Evolutionary conservation across 2,329 filamentous ascomycete species (phyloP).

Genomic region (Trichoderma sp.): DNA sequence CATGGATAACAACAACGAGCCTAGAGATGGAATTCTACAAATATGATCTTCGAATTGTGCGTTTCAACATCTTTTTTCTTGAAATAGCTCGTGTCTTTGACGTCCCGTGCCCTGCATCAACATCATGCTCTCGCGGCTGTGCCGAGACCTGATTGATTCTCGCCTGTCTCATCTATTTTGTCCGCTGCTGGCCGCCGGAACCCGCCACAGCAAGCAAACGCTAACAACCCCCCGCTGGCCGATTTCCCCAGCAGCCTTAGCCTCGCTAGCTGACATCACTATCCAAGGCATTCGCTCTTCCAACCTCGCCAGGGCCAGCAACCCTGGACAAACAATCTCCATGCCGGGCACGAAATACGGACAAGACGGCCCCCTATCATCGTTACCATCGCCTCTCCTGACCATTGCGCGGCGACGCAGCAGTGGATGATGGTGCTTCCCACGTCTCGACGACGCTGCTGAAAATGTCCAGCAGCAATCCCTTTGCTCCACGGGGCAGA

Average conservation of each 20-base stretch:
- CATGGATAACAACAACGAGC: background rate
- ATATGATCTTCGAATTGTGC: background rate
- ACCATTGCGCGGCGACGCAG: background rate
- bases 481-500: slow-evolving; percentile 33
- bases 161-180: background rate
- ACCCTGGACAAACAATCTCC: slow-evolving; percentile 15
- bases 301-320: slow-evolving; percentile 13
- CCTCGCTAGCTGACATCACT: slow-evolving; percentile 18
- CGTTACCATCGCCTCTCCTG: background rate
- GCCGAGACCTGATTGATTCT: background rate
- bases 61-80: background rate
- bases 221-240: slow-evolving; percentile 3
- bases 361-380: background rate
- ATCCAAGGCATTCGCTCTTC: background rate
- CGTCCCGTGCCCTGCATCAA: background rate
- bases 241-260: slow-evolving; percentile 2
- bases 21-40: background rate
- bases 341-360: background rate
- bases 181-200: background rate
- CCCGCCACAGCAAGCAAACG: background rate
- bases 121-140: background rate
- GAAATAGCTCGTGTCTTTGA: rapidly evolving
- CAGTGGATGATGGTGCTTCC: slow-evolving; percentile 18
- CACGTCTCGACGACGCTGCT: slow-evolving; percentile 11
- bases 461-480: slow-evolving; percentile 34